phyloP scores from a whole-genome alignment of 331 rosid genomes.

The Stylosanthes scabra region DNA sequence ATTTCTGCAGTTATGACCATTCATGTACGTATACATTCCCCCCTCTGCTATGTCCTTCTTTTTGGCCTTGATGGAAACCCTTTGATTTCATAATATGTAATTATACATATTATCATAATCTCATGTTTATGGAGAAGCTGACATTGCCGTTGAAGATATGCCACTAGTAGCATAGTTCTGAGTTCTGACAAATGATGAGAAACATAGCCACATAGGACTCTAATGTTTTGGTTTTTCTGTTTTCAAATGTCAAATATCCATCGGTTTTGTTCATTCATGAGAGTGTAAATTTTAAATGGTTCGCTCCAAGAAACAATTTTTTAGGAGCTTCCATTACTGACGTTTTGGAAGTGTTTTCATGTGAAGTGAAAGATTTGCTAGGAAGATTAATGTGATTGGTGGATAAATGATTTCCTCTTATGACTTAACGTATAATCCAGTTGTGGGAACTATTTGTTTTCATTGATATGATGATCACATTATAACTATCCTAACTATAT shows the following conservation, averaged over 20 bases:
- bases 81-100: not conserved
- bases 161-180: not conserved
- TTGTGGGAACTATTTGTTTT: not conserved
- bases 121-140: not conserved
- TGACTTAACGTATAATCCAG: conserved; percentile 1
- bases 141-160: conserved; percentile 4
- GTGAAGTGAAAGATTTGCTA: conserved; percentile 18
- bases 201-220: conserved; percentile 19
- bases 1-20: conserved; percentile 48
- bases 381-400: conserved; percentile 12
- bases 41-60: conserved; percentile 26
- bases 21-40: conserved; percentile 49
- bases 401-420: conserved; percentile 21
- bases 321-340: conserved; percentile 8
- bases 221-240: conserved; percentile 26
- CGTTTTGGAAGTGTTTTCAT: conserved; percentile 20
- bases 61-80: not conserved
- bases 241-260: conserved; percentile 5
- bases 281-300: conserved; percentile 1
- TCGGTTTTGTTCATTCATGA: conserved; percentile 20
- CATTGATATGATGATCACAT: not conserved
- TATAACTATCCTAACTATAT: conserved; percentile 23
- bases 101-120: not conserved
- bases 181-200: not conserved
- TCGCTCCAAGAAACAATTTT: conserved; percentile 22